Base-by-base conservation (phyloP, 345 rosid species). In the thale cress (Arabidopsis thaliana) region DNA sequence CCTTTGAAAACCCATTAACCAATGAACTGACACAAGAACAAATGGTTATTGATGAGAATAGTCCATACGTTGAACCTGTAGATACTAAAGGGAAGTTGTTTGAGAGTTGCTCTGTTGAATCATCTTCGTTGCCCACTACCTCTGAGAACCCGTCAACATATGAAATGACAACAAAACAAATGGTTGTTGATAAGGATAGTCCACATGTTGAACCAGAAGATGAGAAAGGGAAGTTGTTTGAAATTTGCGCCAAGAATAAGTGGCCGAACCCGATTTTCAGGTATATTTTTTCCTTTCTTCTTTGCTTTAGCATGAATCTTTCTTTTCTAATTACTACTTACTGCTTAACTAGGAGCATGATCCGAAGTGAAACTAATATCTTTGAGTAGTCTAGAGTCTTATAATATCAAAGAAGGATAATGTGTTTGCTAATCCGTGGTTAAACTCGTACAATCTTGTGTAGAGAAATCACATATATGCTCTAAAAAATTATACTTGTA, bases 251-350 rank as follows among this genome's bases (percentile, higher is more conserved):
- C 72, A 88, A 76, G 76, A 81, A 80, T 34, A 88, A 84, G 62
- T 88, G 89, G 91, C 59, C 82, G 5, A 83, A 80, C 33, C 96
- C 91, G 1, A 60, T 1, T 49, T 88, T 81, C 85, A 75, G 62
- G 93, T 86, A 81, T 42, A 79, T 9, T 5, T 52, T 40, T 30
- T 9, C 34, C 22, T 2, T 25, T 55, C 25, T 40, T 23, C 55
- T 22, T 22, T 22, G 30, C 28, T 8, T 50, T 50, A 50, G 13
- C 55, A 3, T 28, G 28, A 22, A 8, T 23, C 7, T 57, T 57
- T 32, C 2, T 34, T 34, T 4, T 58, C 62, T n/a, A 8, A 2
- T 11, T 58, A 16, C 12, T 38, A n/a, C 69, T 25, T 8, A n/a
- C 30, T 41, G 28, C 28, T n/a, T 46, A 24, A 14, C 14, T 16